Evolutionary conservation across 1,284 basidiomycete species (phyloP).

Genomic region (Veloporphyrellus conicus): DNA sequence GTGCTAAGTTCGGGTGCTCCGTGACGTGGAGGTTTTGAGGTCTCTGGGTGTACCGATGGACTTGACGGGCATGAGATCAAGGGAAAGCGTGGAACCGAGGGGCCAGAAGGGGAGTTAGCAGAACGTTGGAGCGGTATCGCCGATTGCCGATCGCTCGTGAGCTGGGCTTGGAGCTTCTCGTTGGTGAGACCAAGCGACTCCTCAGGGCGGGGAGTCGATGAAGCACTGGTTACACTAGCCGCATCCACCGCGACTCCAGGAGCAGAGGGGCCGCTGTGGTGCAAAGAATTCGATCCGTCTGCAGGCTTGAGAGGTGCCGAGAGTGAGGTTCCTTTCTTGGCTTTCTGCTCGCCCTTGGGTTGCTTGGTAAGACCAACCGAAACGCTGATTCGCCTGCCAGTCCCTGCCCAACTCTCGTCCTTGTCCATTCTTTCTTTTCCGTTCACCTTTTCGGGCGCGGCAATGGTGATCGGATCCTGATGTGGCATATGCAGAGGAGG

Average conservation of each 20-base stretch:
- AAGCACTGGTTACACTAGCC: not conserved
- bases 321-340: conserved; percentile 14
- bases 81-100: conserved; percentile 22
- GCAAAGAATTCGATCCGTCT: conserved; percentile 11
- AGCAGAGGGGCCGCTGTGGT: not conserved
- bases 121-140: conserved; percentile 21
- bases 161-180: conserved; percentile 26
- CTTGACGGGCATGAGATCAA: conserved; percentile 23
- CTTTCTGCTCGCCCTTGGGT: conserved; percentile 32
- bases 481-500: conserved; percentile 2
- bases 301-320: not conserved
- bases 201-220: conserved; percentile 11
- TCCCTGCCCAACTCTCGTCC: conserved; percentile 52
- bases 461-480: conserved; percentile 14
- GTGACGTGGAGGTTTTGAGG: conserved; percentile 39
- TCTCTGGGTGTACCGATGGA: conserved; percentile 30
- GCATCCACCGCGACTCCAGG: conserved; percentile 2
- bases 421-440: conserved; percentile 37
- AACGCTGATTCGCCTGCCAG: conserved; percentile 58
- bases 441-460: conserved; percentile 20
- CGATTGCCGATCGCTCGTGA: conserved; percentile 26
- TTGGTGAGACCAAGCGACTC: conserved; percentile 27
- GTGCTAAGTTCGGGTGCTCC: conserved; percentile 49
- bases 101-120: conserved; percentile 13
- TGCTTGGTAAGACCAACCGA: conserved; percentile 42